Conservation (phyloP, 169 alveolate genomes). For the Neospora caninum region DNA sequence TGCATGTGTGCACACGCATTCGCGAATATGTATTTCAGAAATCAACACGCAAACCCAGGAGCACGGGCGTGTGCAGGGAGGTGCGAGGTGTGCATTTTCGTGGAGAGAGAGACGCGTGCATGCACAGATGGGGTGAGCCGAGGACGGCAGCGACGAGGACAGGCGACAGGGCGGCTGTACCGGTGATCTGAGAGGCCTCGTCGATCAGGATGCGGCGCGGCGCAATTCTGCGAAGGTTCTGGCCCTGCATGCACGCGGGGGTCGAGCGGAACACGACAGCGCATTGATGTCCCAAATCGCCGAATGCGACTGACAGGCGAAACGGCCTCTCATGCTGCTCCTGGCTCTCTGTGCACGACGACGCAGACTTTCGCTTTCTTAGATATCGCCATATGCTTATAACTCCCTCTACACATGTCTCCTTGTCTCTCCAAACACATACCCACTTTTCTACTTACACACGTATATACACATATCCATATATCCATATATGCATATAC, state of each 20-base stretch:
- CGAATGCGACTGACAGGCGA: too few relatives aligned
- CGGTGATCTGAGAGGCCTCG: constrained; percentile 18
- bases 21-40: too few relatives aligned
- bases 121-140: neutral
- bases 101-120: neutral
- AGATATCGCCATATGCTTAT: too few relatives aligned
- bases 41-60: too few relatives aligned
- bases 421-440: neutral
- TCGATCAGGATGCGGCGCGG: constrained; percentile 30
- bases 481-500: neutral
- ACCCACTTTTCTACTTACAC: neutral
- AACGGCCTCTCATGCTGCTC: too few relatives aligned
- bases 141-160: neutral
- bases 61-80: neutral
- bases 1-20: too few relatives aligned
- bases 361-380: too few relatives aligned
- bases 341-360: too few relatives aligned
- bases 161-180: neutral
- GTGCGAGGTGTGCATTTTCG: neutral
- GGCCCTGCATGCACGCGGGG: neutral
- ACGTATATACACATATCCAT: neutral
- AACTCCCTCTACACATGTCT: too few relatives aligned
- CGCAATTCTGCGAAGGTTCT: neutral
- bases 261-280: too few relatives aligned
- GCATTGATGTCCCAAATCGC: too few relatives aligned